Evolutionary conservation across 164 flowering plant species (phyloP).

Genomic region (Santalum album): DNA sequence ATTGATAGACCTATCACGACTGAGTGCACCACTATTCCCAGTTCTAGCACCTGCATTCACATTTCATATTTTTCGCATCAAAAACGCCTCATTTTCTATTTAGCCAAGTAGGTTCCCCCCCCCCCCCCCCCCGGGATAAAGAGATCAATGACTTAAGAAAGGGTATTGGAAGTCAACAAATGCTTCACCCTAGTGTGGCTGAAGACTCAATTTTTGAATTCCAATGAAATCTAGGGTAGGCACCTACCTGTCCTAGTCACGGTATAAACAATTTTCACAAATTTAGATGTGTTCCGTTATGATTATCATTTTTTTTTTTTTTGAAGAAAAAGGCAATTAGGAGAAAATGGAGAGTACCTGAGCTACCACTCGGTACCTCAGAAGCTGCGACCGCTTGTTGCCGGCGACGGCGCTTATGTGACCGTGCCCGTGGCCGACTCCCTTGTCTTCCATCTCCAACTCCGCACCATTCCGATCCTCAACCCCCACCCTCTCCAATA

Average conservation of each 20-base stretch:
- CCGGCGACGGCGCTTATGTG: neutral
- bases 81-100: no score
- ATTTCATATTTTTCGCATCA: neutral
- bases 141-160: no score
- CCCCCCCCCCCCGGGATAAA: no score
- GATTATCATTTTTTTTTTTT: neutral
- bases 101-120: no score
- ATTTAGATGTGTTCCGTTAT: no score
- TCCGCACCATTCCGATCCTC: neutral
- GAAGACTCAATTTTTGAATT: no score
- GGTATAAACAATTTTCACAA: no score
- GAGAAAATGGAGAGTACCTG: constrained; percentile 4
- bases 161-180: no score
- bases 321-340: neutral
- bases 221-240: no score
- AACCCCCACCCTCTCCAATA: neutral
- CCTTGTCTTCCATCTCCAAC: neutral
- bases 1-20: constrained; percentile 29
- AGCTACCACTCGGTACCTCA: constrained; percentile 12
- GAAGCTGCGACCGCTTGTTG: neutral
- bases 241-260: no score
- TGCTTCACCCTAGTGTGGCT: no score
- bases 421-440: neutral
- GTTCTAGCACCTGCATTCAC: constrained; percentile 21
- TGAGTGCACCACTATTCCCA: constrained; percentile 31